These are phyloP conservation scores for Anaeromyces robustus DNA, from an alignment of 192 early-diverging fungal species.

Conservation along the genomic window DNA sequence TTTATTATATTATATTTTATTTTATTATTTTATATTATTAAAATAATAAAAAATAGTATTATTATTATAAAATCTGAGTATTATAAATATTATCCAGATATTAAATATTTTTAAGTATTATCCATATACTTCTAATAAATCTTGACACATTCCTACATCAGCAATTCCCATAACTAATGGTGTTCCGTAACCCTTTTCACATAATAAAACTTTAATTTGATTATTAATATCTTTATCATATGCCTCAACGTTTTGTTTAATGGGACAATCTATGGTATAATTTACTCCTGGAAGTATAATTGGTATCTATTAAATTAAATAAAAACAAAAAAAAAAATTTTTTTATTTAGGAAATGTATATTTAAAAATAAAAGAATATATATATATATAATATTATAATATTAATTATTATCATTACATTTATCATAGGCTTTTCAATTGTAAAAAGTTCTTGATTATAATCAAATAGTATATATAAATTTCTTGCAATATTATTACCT, in stretches of 20 bases:
- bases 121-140: neutral
- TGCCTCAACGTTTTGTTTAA: neutral
- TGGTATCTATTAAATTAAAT: neutral
- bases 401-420: neutral
- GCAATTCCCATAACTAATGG: neutral
- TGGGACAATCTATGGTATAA: neutral
- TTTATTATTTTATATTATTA: too few relatives aligned
- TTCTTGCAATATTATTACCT: neutral
- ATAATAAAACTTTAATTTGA: neutral
- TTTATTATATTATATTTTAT: too few relatives aligned
- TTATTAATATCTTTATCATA: neutral
- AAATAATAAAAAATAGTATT: too few relatives aligned
- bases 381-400: too few relatives aligned
- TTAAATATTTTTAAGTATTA: neutral
- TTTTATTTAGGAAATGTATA: too few relatives aligned
- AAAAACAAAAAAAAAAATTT: neutral
- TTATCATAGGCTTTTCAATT: neutral
- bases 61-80: too few relatives aligned
- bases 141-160: neutral
- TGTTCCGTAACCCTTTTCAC: neutral
- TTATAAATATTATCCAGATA: too few relatives aligned
- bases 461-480: neutral
- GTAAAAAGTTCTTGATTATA: neutral
- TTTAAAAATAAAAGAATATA: too few relatives aligned
- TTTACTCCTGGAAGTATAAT: neutral